Evolutionary conservation across 441 rosid species (phyloP).

Genomic region (Jatropha podagrica): DNA sequence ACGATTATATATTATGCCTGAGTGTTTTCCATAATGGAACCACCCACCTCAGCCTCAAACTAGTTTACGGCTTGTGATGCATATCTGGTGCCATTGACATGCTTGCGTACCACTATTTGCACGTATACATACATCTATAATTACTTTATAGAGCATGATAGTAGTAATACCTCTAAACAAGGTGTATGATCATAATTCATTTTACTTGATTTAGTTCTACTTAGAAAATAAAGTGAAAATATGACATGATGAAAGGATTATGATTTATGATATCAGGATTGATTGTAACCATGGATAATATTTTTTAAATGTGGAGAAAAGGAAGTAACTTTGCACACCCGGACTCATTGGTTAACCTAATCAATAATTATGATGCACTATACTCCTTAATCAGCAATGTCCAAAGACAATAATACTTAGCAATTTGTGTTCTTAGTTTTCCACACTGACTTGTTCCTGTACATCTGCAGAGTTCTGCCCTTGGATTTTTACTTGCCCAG

Average conservation of each 20-base stretch:
- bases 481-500: constrained; percentile 91
- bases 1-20: not conserved
- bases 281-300: not conserved
- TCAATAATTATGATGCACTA: not conserved
- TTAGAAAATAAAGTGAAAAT: not conserved
- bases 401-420: not conserved
- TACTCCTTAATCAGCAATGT: not conserved
- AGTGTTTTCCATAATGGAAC: not conserved
- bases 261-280: not conserved
- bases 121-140: too few relatives aligned
- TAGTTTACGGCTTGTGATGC: not conserved
- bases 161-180: not conserved
- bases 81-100: not conserved
- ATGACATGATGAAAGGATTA: not conserved
- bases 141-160: not conserved
- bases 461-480: constrained; percentile 79
- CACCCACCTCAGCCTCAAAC: not conserved
- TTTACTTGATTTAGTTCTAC: not conserved
- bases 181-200: not conserved
- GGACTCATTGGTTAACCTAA: not conserved
- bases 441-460: not conserved
- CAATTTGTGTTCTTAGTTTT: not conserved
- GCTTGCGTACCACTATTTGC: not conserved
- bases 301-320: not conserved
- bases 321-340: not conserved